Evolutionary conservation across 2,329 filamentous ascomycete genomes (phyloP).

Genomic region (Westerdykella sp.): DNA sequence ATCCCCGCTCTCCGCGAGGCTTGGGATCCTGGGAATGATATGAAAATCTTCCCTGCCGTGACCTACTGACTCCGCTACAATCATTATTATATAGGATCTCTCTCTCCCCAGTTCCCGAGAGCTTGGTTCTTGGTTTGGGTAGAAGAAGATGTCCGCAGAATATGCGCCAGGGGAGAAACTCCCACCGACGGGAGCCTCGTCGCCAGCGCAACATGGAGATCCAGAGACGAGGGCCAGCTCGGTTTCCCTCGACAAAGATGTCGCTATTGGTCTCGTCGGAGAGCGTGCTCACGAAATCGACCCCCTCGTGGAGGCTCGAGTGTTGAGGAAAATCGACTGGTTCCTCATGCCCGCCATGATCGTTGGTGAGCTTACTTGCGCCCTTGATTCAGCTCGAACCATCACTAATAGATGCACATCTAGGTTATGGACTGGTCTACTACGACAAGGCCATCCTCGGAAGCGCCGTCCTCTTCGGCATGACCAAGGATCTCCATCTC

Average conservation of each 20-base stretch:
- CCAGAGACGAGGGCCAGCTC: conserved; percentile 4
- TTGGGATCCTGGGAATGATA: background rate
- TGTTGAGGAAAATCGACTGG: conserved; percentile 60
- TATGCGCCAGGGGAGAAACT: conserved; percentile 10
- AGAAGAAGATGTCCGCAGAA: too few species aligned
- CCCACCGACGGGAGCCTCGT: conserved; percentile 4
- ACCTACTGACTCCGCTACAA: too few species aligned
- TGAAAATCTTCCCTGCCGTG: background rate
- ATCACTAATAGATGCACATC: conserved; percentile 20
- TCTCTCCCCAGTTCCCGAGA: too few species aligned
- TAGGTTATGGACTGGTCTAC: conserved; percentile 62
- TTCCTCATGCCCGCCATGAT: conserved; percentile 63
- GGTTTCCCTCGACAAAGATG: conserved; percentile 44
- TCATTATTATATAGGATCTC: background rate
- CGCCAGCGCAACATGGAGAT: conserved; percentile 1
- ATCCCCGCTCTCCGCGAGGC: too few species aligned
- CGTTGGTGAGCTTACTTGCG: conserved; percentile 21
- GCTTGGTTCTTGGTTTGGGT: too few species aligned
- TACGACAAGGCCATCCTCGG: conserved; percentile 73
- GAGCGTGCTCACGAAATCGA: conserved; percentile 52
- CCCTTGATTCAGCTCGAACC: background rate
- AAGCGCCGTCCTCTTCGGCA: conserved; percentile 66
- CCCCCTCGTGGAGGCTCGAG: conserved; percentile 48
- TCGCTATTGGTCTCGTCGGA: conserved; percentile 55
- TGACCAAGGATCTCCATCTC: conserved; percentile 63